Conservation (phyloP, 352 stramenopile genomes). For the Phytophthora citrophthora region DNA sequence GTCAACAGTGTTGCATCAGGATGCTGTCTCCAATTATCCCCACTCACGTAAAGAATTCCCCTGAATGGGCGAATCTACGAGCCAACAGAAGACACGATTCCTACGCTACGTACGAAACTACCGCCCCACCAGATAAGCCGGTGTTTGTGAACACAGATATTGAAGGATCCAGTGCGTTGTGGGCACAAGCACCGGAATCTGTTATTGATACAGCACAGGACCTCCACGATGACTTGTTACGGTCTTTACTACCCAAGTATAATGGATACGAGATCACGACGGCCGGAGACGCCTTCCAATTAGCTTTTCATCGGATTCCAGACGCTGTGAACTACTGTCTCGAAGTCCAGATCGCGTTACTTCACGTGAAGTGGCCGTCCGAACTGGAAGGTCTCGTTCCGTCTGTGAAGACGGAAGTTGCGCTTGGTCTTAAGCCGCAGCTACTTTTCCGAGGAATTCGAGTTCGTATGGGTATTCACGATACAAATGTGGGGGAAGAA, state of each 20-base stretch:
- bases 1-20: conserved; percentile 65
- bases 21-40: conserved; percentile 60
- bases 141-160: conserved; percentile 87
- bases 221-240: conserved; percentile 70
- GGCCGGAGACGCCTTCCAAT: conserved; percentile 71
- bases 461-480: conserved; percentile 83
- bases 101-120: conserved; percentile 39
- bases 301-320: conserved; percentile 69
- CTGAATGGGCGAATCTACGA: conserved; percentile 47
- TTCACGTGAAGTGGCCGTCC: conserved; percentile 67
- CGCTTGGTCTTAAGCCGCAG: conserved; percentile 49
- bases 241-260: conserved; percentile 53
- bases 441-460: conserved; percentile 67
- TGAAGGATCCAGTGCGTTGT: conserved; percentile 75
- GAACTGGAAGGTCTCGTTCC: conserved; percentile 56
- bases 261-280: conserved; percentile 83
- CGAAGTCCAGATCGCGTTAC: conserved; percentile 62
- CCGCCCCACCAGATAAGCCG: conserved; percentile 43
- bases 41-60: conserved; percentile 58
- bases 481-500: conserved; percentile 56
- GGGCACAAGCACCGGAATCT: conserved; percentile 53
- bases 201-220: conserved; percentile 70
- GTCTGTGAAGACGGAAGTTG: conserved; percentile 63
- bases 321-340: conserved; percentile 75
- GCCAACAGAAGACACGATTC: conserved; percentile 47